Evolutionary conservation across 495 filamentous ascomycete species (phyloP).

Genomic region (Penicillium samsonianum): DNA sequence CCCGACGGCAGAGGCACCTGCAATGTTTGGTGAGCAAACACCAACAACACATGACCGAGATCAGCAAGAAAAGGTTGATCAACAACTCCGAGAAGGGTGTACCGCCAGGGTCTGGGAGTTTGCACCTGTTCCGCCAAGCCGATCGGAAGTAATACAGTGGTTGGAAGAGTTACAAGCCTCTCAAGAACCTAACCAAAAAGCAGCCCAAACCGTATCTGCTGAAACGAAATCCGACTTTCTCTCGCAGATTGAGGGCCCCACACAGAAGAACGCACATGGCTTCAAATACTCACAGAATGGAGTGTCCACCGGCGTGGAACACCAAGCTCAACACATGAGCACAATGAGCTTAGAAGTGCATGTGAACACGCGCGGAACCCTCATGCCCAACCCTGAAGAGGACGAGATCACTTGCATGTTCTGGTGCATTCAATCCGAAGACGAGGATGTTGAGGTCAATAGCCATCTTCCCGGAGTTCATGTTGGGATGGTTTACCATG

Average conservation of each 20-base stretch:
- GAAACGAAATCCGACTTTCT: conserved; percentile 43
- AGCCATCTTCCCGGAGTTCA: conserved; percentile 53
- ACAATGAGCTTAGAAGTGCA: conserved; percentile 96
- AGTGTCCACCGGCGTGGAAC: conserved; percentile 72
- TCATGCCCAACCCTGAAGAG: conserved; percentile 83
- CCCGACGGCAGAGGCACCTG: conserved; percentile 55
- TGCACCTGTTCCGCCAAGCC: conserved; percentile 63
- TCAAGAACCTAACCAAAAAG: conserved; percentile 3
- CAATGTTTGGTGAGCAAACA: conserved; percentile 56
- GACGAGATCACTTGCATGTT: conserved; percentile 91
- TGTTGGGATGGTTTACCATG: conserved; percentile 56
- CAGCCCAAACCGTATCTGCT: conserved; percentile 11
- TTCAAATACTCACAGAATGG: conserved; percentile 85
- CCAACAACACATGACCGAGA: conserved; percentile 46
- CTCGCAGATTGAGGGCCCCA: conserved; percentile 88
- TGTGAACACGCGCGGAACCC: conserved; percentile 78
- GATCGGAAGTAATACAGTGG: conserved; percentile 72
- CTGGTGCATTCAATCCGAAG: conserved; percentile 83
- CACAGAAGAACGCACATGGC: conserved; percentile 79
- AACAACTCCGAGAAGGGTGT: conserved; percentile 44
- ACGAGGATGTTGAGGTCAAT: conserved; percentile 55
- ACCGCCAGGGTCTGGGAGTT: conserved; percentile 44
- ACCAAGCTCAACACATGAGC: conserved; percentile 93
- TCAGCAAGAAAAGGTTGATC: conserved; percentile 51
- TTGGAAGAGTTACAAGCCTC: conserved; percentile 42